Conservation (phyloP, 2,329 filamentous ascomycete species). For the Colletotrichum melonis region DNA sequence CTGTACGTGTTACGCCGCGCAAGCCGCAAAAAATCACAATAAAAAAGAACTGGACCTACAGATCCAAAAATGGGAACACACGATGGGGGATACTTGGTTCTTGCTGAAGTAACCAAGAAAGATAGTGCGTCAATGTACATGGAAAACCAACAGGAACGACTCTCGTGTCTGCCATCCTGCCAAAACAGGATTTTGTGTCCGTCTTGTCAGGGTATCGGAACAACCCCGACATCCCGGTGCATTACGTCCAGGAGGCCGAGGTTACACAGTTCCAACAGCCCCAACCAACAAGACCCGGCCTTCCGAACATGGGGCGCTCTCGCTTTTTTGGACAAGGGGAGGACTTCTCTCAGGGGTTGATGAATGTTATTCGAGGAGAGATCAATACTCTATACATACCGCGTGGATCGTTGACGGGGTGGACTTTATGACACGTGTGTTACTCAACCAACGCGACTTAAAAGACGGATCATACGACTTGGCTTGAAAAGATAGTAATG, state of each 20-base stretch:
- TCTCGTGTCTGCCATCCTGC: neutral
- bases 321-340: neutral
- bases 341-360: neutral
- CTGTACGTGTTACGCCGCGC: neutral
- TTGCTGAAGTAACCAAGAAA: neutral
- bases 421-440: neutral
- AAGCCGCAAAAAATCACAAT: neutral
- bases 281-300: neutral
- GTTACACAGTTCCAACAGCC: constrained; percentile 10
- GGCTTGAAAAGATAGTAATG: neutral
- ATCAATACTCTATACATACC: neutral
- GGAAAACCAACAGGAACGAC: neutral
- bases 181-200: neutral
- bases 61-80: neutral
- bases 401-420: constrained; percentile 5
- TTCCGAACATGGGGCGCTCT: neutral
- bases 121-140: neutral
- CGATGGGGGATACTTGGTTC: neutral
- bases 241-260: constrained; percentile 12
- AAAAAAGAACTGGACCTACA: neutral
- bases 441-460: neutral
- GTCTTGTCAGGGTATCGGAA: neutral
- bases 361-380: neutral
- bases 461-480: neutral
- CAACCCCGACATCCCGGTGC: constrained; percentile 14